These are phyloP conservation scores for Aspergillus texensis DNA, from an alignment of 2,329 filamentous ascomycete species.

Conservation along the genomic window DNA sequence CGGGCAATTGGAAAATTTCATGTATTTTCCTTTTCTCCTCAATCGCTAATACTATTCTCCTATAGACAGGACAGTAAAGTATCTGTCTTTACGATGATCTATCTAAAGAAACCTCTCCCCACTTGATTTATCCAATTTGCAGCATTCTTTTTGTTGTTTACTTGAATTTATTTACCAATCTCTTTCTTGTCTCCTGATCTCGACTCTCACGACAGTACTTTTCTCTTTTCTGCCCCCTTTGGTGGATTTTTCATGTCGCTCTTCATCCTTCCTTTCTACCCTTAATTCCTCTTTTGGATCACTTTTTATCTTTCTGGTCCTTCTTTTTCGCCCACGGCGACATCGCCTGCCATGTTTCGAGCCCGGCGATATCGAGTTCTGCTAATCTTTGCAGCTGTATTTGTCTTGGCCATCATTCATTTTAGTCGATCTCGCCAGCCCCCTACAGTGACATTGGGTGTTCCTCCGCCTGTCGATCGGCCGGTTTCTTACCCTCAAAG, in stretches of 20 bases:
- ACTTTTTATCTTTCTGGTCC: slow-evolving; percentile 3
- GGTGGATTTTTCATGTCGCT: neutral
- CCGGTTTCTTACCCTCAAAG: slow-evolving; percentile 15
- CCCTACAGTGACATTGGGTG: slow-evolving; percentile 12
- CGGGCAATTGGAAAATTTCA: neutral
- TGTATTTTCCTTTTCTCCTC: neutral
- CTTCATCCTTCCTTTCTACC: neutral
- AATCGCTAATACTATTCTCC: neutral
- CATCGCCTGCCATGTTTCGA: slow-evolving; percentile 46
- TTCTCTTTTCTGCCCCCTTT: neutral
- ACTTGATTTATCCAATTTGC: neutral
- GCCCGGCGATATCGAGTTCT: slow-evolving; percentile 53
- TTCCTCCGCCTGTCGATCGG: slow-evolving; percentile 20
- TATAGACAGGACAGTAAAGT: neutral
- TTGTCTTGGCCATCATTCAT: slow-evolving; percentile 52
- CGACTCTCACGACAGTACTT: neutral
- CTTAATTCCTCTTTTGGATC: neutral
- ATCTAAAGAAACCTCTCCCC: neutral
- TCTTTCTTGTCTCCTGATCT: neutral
- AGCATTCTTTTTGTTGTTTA: neutral
- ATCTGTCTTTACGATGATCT: neutral
- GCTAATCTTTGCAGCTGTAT: slow-evolving; percentile 47
- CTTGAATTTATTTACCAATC: neutral
- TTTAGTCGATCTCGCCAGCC: slow-evolving; percentile 51
- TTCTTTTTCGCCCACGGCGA: slow-evolving; percentile 5